phyloP scores from a whole-genome alignment of 2,329 filamentous ascomycete species.

The Calonectria pseudoreteaudii region DNA sequence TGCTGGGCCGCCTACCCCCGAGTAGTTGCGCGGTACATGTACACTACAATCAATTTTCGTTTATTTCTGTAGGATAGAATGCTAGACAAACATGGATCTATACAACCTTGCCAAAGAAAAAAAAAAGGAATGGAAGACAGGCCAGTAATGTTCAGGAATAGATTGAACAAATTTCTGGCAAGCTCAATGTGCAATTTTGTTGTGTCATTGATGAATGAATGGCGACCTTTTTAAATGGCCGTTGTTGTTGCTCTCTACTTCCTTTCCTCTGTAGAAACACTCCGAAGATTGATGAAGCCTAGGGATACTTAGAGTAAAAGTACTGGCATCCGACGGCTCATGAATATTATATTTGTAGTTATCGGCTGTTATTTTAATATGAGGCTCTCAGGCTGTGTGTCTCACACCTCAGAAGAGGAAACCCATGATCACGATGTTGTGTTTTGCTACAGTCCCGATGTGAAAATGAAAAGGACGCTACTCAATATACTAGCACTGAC shows the following conservation, averaged over 20 bases:
- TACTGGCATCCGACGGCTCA: neutral
- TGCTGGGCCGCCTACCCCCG: conserved; percentile 9
- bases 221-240: neutral
- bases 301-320: neutral
- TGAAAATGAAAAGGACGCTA: neutral
- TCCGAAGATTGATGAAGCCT: neutral
- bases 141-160: neutral
- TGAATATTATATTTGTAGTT: neutral
- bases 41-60: neutral
- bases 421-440: neutral
- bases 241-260: neutral
- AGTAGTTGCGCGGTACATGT: neutral
- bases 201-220: neutral
- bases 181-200: neutral
- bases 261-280: neutral
- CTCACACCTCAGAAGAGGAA: neutral
- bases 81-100: neutral
- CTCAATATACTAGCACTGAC: neutral
- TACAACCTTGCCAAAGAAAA: neutral
- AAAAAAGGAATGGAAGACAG: neutral
- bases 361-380: neutral
- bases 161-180: neutral
- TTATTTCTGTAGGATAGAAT: neutral
- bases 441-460: neutral
- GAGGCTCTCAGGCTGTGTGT: neutral